Conservation (phyloP, 2,329 filamentous ascomycete genomes). For the Plenodomus tracheiphilus region DNA sequence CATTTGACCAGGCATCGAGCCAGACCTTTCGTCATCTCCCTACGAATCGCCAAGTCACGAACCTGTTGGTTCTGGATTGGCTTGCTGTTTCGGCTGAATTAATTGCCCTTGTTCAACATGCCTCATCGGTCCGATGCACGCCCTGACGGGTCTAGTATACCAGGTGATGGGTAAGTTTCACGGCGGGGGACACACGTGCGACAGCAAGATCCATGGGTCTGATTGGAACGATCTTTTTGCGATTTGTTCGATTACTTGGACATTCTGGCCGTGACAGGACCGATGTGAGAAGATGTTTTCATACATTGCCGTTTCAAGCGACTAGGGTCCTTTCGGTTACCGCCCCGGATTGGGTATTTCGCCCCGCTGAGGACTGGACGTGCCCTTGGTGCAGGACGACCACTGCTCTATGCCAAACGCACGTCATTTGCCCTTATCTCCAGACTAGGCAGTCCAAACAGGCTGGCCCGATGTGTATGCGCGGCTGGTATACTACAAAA, state of each 20-base stretch:
- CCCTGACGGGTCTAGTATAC: conserved; percentile 10
- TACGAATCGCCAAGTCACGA: conserved; percentile 10
- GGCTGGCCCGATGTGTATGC: background rate
- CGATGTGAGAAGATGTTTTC: background rate
- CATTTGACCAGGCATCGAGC: conserved; percentile 2
- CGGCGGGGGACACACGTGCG: background rate
- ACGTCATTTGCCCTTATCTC: background rate
- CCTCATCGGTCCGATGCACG: conserved; percentile 12
- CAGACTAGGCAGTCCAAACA: background rate
- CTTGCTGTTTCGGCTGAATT: conserved; percentile 12
- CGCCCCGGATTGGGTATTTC: background rate
- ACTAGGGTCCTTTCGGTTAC: background rate
- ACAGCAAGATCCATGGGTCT: background rate
- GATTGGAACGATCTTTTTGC: background rate
- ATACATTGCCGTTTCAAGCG: background rate
- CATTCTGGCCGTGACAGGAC: background rate
- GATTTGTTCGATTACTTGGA: background rate
- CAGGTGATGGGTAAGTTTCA: conserved; percentile 4
- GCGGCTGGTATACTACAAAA: background rate
- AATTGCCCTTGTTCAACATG: conserved; percentile 2
- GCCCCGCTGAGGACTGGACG: background rate
- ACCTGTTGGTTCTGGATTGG: conserved; percentile 2
- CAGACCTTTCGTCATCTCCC: conserved; percentile 7
- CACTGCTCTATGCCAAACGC: no score
- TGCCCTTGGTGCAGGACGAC: no score